These are phyloP conservation scores for Globisporangium heterothallicum DNA, from an alignment of 352 stramenopile genomes.

Conservation along the genomic window DNA sequence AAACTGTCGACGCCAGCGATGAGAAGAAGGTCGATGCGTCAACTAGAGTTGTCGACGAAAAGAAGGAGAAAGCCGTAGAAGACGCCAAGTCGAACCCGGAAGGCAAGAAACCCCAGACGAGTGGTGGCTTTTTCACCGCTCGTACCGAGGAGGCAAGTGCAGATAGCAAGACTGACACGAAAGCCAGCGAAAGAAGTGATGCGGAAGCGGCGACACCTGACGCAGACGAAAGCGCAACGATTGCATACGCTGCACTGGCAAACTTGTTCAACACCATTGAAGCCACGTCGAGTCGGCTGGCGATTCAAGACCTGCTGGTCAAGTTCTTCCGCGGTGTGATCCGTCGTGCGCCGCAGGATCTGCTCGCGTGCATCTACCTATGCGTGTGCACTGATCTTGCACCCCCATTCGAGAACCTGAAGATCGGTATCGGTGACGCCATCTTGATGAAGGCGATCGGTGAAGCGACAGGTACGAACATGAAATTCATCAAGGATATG, in stretches of 20 bases:
- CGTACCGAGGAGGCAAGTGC: constrained; percentile 18
- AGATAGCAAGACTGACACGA: constrained; percentile 8
- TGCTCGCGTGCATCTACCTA: constrained; percentile 89
- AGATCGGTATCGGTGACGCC: constrained; percentile 97
- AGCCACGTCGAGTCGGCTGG: constrained; percentile 56
- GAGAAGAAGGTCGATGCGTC: constrained; percentile 1
- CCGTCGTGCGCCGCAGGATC: constrained; percentile 63
- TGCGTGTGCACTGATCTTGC: constrained; percentile 91
- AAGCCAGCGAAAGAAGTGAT: constrained; percentile 10
- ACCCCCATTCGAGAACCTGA: constrained; percentile 95
- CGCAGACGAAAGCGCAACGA: neutral
- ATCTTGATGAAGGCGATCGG: constrained; percentile 98
- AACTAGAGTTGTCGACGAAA: constrained; percentile 3
- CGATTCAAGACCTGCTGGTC: constrained; percentile 84
- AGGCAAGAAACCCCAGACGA: constrained; percentile 3
- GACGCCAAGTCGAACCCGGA: neutral
- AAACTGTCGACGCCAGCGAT: no score
- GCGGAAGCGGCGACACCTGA: constrained; percentile 3
- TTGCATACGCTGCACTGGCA: constrained; percentile 57
- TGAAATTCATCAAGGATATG: constrained; percentile 93
- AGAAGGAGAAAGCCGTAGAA: neutral
- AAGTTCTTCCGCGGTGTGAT: constrained; percentile 84
- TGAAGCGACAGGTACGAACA: constrained; percentile 88
- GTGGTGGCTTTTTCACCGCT: constrained; percentile 28
- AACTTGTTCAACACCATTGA: constrained; percentile 79